Evolutionary conservation across 257 asterid genomes (phyloP).

Genomic region (Orobanche coerulescens): DNA sequence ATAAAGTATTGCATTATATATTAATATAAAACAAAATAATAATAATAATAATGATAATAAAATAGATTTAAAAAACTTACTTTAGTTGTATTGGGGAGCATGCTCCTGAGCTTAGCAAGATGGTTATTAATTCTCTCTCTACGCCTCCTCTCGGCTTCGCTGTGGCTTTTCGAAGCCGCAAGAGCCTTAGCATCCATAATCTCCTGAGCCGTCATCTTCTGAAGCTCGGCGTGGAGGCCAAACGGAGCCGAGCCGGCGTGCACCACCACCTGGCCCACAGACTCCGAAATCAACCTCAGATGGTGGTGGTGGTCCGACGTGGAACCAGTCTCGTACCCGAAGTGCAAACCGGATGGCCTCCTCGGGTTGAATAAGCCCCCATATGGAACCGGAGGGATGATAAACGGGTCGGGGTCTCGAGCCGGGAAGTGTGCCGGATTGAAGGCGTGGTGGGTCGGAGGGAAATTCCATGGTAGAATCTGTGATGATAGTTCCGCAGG

Average conservation of each 20-base stretch:
- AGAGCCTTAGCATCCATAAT: conserved; percentile 93
- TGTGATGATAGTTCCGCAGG: conserved; percentile 23
- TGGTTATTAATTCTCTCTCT: conserved; percentile 88
- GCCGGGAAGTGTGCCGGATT: conserved; percentile 32
- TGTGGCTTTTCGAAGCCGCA: conserved; percentile 90
- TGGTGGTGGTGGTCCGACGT: conserved; percentile 45
- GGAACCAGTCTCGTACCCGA: conserved; percentile 28
- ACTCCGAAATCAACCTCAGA: conserved; percentile 38
- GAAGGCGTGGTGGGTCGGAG: conserved; percentile 25
- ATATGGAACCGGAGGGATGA: conserved; percentile 46
- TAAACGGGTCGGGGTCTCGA: conserved; percentile 53
- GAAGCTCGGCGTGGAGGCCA: conserved; percentile 83
- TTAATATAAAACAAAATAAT: too few species aligned
- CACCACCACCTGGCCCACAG: conserved; percentile 43
- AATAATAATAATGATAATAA: not conserved
- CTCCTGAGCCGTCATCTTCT: conserved; percentile 85
- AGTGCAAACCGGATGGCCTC: conserved; percentile 35
- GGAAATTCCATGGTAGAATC: conserved; percentile 61
- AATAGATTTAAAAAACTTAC: conserved; percentile 38
- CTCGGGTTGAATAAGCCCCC: conserved; percentile 38
- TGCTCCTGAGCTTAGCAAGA: conserved; percentile 78
- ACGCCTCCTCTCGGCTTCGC: conserved; percentile 93
- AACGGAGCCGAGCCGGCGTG: conserved; percentile 46
- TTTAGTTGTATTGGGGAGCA: conserved; percentile 87
- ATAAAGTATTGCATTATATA: too few species aligned